Evolutionary conservation across 352 stramenopile species (phyloP), one percentile per base, ranked within the genome.

Genomic region (Stramenopiles sp.): DNA sequence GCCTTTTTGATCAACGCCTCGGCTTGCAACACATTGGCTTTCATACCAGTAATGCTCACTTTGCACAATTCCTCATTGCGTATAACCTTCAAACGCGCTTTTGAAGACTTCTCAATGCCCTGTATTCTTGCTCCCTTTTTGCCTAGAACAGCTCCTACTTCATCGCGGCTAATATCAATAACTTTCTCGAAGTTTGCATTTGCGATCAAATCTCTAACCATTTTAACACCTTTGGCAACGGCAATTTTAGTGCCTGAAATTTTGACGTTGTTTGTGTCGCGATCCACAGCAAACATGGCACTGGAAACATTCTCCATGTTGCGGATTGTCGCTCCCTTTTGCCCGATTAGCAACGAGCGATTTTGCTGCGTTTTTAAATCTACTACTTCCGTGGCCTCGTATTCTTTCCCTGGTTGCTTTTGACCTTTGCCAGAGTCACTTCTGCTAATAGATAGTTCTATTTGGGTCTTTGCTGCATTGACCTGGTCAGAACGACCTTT

Each of bases 281-380:
- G 55, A 71, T 71, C 55, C 22, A 71, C 55, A 71, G 27, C 27
- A 27, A 71, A 71, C 55, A 27, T 25, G 22, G 55, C 55, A 22
- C 55, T 27, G 55, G 22, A 71, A 22, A 25, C 22, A 27, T 71
- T 27, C 27, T 71, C 55, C 55, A 71, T 22, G 22, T 27, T 71
- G 22, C 55, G 55, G 55, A 71, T 71, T 25, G 55, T 71, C 22
- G 55, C 22, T 71, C 55, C 55, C 27, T 71, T 71, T 22, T 25
- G 22, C 22, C 55, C 55, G 27, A 71, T 71, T 22, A 71, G 55
- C 22, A 27, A 22, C 22, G 27, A 27, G 22, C 55, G 55, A 27
- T 71, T 71, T 27, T 71, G 55, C 55, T 71, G 55, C 55, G 55
- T 71, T 71, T 71, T 71, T 27, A 71, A 71, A 71, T 71, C 55